Evolutionary conservation across 257 asterid genomes (phyloP).

Genomic region (Paraleonurus japonicus): DNA sequence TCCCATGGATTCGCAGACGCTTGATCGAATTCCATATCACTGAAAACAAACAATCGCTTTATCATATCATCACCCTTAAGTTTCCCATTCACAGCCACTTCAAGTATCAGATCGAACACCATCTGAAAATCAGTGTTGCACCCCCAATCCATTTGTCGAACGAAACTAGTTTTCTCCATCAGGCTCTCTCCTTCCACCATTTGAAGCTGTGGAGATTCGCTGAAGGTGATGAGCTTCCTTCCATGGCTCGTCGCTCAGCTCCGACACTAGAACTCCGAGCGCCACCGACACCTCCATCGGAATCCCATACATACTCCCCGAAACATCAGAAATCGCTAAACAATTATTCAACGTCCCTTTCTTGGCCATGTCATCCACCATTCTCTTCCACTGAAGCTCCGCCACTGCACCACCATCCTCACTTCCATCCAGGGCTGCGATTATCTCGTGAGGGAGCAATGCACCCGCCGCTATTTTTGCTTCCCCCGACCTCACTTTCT

Average conservation of each 20-base stretch:
- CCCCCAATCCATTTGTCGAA: neutral
- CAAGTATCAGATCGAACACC: neutral
- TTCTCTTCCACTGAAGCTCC: conserved; percentile 3
- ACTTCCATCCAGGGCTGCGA: neutral
- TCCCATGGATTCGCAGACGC: neutral
- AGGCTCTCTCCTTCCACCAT: neutral
- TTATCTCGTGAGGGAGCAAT: neutral
- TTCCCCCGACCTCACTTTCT: neutral
- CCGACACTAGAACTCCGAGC: neutral
- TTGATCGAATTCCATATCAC: neutral
- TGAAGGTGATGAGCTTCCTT: neutral
- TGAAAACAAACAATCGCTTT: neutral
- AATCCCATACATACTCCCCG: neutral
- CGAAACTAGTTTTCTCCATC: neutral
- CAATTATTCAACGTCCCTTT: neutral
- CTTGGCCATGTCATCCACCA: neutral
- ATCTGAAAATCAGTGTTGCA: neutral
- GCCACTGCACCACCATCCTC: neutral
- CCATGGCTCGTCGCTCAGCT: neutral
- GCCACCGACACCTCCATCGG: neutral
- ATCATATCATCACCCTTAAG: neutral
- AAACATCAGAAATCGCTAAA: neutral
- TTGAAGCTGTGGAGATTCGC: neutral
- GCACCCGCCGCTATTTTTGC: neutral
- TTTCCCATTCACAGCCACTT: neutral